Percentiles rank a stretch among this genome's conserved stretches.
Evolutionary conservation across 2,329 filamentous ascomycete genomes (phyloP).

Genomic region (Lasiodiplodia hormozganensis): DNA sequence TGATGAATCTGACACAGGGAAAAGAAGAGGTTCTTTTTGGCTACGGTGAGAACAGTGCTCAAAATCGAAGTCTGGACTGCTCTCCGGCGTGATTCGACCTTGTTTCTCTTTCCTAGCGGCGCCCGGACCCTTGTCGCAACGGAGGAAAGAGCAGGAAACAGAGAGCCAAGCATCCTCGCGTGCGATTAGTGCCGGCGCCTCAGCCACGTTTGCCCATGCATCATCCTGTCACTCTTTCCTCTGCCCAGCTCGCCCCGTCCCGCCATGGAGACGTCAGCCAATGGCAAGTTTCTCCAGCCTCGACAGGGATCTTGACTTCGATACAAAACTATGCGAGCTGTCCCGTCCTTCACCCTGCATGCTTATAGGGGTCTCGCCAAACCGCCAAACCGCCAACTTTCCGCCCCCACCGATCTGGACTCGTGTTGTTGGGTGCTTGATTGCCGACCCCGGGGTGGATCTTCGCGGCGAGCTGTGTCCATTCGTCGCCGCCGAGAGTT

Average conservation of each 20-base stretch:
- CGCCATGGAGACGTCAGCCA: neutral
- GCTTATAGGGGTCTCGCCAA: neutral
- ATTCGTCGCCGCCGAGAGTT: neutral
- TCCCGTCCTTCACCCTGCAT: neutral
- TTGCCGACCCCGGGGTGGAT: neutral
- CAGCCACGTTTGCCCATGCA: neutral
- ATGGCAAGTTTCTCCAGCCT: neutral
- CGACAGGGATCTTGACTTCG: neutral
- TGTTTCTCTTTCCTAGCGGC: neutral
- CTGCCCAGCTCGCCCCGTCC: neutral
- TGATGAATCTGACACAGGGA: neutral
- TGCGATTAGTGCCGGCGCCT: neutral
- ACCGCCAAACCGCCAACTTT: neutral
- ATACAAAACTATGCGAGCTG: neutral
- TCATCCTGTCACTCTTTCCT: neutral
- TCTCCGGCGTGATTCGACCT: neutral
- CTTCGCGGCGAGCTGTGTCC: neutral
- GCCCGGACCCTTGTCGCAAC: neutral
- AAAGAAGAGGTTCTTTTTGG: neutral
- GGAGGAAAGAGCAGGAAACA: neutral
- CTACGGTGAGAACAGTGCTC: neutral
- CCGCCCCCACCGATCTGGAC: neutral
- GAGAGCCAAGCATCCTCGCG: neutral
- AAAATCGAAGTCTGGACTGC: neutral
- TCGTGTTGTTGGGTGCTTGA: neutral